Percentiles rank a stretch among this genome's conserved stretches.
Conservation (phyloP, 345 rosid genomes). For the Reutealis trisperma region DNA sequence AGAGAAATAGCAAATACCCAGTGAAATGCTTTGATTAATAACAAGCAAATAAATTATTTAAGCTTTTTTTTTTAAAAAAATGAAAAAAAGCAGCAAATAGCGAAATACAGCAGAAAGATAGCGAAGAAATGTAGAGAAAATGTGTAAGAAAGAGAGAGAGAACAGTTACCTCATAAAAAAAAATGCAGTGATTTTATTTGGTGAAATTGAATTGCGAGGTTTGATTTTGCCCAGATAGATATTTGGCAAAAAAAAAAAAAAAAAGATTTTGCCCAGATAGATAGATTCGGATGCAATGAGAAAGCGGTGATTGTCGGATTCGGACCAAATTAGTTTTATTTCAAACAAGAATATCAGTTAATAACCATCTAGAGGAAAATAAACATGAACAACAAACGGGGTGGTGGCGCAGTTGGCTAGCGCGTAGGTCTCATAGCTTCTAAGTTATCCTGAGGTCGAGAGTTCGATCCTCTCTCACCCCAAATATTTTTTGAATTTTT, state of each 20-base stretch:
- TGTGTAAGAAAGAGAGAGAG: no score
- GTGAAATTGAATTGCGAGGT: not conserved
- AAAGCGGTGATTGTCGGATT: slow-evolving; percentile 15
- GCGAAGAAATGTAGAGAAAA: not conserved
- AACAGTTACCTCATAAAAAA: slow-evolving; percentile 9
- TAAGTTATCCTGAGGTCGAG: slow-evolving; percentile 50
- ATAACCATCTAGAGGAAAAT: no score
- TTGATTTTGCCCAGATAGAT: not conserved
- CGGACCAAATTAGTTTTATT: no score
- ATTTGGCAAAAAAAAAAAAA: no score
- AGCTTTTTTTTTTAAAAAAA: not conserved
- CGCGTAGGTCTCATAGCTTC: slow-evolving; percentile 48
- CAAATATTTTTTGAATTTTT: not conserved
- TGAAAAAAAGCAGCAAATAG: not conserved
- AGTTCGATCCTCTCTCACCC: slow-evolving; percentile 57
- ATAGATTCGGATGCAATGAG: not conserved
- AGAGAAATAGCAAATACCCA: not conserved
- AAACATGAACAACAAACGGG: slow-evolving; percentile 6
- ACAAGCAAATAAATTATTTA: not conserved
- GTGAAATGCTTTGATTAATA: not conserved
- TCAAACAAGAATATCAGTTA: no score
- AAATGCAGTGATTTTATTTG: not conserved
- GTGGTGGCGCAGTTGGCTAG: slow-evolving; percentile 64
- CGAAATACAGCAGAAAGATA: not conserved
- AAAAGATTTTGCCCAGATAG: not conserved